Evolutionary conservation across 805 yeast species (phyloP).

Genomic region (Kurtzmaniella fragi): DNA sequence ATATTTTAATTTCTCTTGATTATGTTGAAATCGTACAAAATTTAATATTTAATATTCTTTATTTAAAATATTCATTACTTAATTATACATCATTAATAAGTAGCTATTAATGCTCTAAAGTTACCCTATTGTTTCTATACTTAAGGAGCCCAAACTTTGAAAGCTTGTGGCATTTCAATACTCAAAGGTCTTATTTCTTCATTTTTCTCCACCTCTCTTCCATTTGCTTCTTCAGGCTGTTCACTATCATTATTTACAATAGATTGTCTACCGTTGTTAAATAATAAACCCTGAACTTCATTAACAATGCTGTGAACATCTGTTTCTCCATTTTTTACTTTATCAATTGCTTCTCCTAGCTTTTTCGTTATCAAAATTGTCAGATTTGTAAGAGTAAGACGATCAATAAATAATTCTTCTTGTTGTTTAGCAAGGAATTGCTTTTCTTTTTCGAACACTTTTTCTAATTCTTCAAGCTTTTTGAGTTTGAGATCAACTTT

Average conservation of each 20-base stretch:
- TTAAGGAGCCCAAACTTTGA: constrained; percentile 42
- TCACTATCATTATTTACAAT: not conserved
- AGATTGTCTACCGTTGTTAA: constrained; percentile 2
- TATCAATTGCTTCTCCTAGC: constrained; percentile 29
- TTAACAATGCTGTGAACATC: not conserved
- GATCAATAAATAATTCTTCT: constrained; percentile 60
- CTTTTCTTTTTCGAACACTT: constrained; percentile 60
- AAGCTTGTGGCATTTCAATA: constrained; percentile 35
- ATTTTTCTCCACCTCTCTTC: constrained; percentile 1
- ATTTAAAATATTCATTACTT: not conserved
- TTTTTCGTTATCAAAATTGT: constrained; percentile 48
- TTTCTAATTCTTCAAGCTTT: constrained; percentile 58
- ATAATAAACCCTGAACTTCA: constrained; percentile 2
- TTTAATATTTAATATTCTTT: not conserved
- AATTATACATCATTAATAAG: not conserved
- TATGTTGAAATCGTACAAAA: constrained; percentile 2
- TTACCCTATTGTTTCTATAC: not conserved
- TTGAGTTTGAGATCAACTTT: constrained; percentile 61
- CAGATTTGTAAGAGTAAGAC: constrained; percentile 60
- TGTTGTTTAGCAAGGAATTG: constrained; percentile 56
- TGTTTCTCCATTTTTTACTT: constrained; percentile 5
- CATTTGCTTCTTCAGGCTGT: constrained; percentile 1
- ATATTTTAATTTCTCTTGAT: constrained; percentile 3
- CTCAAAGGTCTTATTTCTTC: constrained; percentile 29
- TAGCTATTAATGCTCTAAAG: too few relatives aligned